phyloP scores from a whole-genome alignment of 768 basidiomycete genomes.

The Rhodotorula babjevae region DNA sequence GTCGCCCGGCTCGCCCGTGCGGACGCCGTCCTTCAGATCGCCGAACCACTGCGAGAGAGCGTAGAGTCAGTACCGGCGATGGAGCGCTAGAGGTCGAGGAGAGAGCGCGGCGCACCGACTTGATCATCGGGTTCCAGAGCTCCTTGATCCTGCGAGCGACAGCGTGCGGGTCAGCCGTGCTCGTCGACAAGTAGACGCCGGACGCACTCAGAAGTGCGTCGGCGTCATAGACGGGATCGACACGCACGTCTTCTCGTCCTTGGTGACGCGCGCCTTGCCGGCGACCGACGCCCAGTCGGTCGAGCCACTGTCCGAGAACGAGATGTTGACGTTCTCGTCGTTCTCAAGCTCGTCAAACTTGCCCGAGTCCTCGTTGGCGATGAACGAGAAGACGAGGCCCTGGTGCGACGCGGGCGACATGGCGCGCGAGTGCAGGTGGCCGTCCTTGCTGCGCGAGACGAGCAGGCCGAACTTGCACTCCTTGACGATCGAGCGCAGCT shows the following conservation, averaged over 20 bases:
- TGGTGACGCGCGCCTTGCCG: slow-evolving; percentile 35
- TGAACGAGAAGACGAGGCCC: slow-evolving; percentile 42
- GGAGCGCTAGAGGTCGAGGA: too few species aligned
- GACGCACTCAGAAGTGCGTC: too few species aligned
- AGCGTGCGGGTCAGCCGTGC: too few species aligned
- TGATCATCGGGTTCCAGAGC: slow-evolving; percentile 27
- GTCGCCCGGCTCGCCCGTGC: slow-evolving; percentile 36
- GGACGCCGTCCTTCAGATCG: slow-evolving; percentile 22
- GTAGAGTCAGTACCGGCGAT: neutral
- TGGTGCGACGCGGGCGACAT: slow-evolving; percentile 40
- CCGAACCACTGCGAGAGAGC: slow-evolving; percentile 31
- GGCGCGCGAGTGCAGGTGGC: slow-evolving; percentile 39
- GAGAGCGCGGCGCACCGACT: slow-evolving; percentile 7
- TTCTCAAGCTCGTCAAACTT: slow-evolving; percentile 41
- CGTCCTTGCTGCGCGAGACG: slow-evolving; percentile 30
- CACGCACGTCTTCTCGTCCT: slow-evolving; percentile 29
- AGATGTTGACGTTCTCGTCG: slow-evolving; percentile 40
- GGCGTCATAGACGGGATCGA: neutral
- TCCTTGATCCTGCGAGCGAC: slow-evolving; percentile 28
- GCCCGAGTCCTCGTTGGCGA: slow-evolving; percentile 41
- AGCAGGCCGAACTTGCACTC: slow-evolving; percentile 40
- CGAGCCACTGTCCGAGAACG: slow-evolving; percentile 28
- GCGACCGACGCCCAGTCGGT: slow-evolving; percentile 42
- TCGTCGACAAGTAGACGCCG: too few species aligned
- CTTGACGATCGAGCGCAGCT: slow-evolving; percentile 28